These are phyloP conservation scores for Fusarium nurragi DNA, from an alignment of 2,329 filamentous ascomycete species.

Conservation along the genomic window DNA sequence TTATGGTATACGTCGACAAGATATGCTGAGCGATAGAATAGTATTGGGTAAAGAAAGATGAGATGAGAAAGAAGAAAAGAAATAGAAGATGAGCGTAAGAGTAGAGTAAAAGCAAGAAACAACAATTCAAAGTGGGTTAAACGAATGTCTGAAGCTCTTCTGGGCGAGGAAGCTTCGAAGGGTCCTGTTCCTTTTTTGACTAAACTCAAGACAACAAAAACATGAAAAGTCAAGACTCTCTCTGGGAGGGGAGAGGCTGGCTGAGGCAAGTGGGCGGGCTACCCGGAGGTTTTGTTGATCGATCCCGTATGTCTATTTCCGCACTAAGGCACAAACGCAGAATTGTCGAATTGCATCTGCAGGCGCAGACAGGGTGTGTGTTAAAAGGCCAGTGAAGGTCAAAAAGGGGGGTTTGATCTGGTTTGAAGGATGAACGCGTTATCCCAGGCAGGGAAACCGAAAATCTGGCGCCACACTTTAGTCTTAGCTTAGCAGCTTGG, in stretches of 20 bases:
- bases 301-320: conserved; percentile 22
- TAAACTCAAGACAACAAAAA: conserved; percentile 12
- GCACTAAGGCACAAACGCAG: conserved; percentile 20
- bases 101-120: conserved; percentile 7
- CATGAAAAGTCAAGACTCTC: conserved; percentile 28
- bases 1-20: conserved; percentile 12
- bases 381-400: not conserved
- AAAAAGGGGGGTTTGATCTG: not conserved
- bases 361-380: not conserved
- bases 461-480: conserved; percentile 30
- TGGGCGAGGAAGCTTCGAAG: conserved; percentile 22
- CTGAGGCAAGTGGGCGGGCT: conserved; percentile 18
- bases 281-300: conserved; percentile 33
- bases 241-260: conserved; percentile 18
- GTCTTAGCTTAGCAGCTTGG: conserved; percentile 1
- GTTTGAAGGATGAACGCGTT: conserved; percentile 7
- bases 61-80: not conserved
- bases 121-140: conserved; percentile 11
- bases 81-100: not conserved
- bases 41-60: not conserved
- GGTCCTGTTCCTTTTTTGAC: conserved; percentile 19
- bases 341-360: not conserved
- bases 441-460: conserved; percentile 2
- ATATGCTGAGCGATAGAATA: not conserved
- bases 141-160: conserved; percentile 32